Evolutionary conservation across 306 rosid species (phyloP), one percentile per base, ranked within the genome.

Genomic region (Carpinus fangiana): DNA sequence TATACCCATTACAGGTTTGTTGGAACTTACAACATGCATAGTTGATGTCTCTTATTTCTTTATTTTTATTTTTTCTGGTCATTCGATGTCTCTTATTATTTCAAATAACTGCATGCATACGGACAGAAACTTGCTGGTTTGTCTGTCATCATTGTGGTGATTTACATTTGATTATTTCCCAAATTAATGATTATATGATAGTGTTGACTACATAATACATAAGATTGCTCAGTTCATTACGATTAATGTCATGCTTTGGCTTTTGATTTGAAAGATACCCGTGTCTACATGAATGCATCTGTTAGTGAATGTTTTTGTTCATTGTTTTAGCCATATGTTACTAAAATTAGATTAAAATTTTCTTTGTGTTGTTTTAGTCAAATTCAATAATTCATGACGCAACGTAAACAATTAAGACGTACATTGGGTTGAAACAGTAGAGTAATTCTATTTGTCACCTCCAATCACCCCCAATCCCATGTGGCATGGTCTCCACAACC

Each of bases 1-100:
- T n/a, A 83, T 90, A 68, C 70, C 93, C 96, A 61, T 82, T 88
- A 61, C 89, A 93, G 94, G 98, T 84, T 76, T 31, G 84, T 72
- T 48, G 46, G 5, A 38, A 34, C 48, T 66, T 14, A 51, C 18
- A 53, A 12, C 38, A 21, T 36, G 5, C 14, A 47, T 7, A 28
- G 21, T 8, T 38, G 8, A 47, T 76, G n/a, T 18, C 45, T 38
- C 43, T 38, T 38, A 38, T 38, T 38, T 38, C 1, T 31, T 31
- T 31, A 31, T 31, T 31, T 31, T 31, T 31, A 31, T 31, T 31
- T 38, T 38, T 38, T 38, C 43, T 38, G 43, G 0, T 38, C 43
- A 38, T 38, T 38, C 3, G 43, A 38, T 38, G 5, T 64, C 1
- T 54, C 8, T 17, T 36, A 38, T 66, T 38, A 41, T 17, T 66